Base-by-base conservation (phyloP, 768 basidiomycete species). In the Termitomyces sp. region DNA sequence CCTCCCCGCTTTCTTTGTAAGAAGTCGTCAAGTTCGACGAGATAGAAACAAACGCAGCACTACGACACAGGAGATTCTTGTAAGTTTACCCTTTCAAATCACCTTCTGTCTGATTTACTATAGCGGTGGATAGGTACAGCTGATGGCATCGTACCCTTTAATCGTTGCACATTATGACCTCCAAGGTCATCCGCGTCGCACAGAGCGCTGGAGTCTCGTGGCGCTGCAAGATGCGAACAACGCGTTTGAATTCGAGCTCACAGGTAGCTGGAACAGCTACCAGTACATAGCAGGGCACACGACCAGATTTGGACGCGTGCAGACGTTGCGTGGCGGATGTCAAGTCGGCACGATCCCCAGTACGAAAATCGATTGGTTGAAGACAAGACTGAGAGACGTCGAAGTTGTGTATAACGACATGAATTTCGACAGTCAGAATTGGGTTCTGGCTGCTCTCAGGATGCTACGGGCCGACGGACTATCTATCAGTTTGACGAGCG, bases 131-230 rank as follows among this genome's bases (percentile, higher is more conserved):
- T 40, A 52, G 26, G 26, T n/a, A 20, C 33, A 57, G 13, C 35
- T 16, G n/a, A 59, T 59, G 61, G 46, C 45, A 52, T 58, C 58
- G 7, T 67, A 59, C 50, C 68, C 69, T 7, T 57, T 71, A 22
- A 60, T 68, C 50, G 63, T 71, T 36, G 65, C 66, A 2, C 70
- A 70, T 54, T 63, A 66, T 52, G 65, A 60, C 20, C 53, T 70
- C 5, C 20, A 35, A 32, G 66, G 63, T 18, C 70, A 70, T 57
- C 63, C 65, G 20, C 57, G 58, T 22, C 66, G 70, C 32, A 67
- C 65, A 35, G 70, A 71, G 54, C 70, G 66, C 47, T 71, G 70
- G 70, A 59, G 44, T 9, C 54, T 71, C 41, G 61, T 65, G 20
- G 67, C 62, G 33, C 54, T 69, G 11, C 44, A 58, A 44, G 60